Evolutionary conservation across 106 monocot genomes (phyloP).

Genomic region (Phalaenopsis aphrodite): DNA sequence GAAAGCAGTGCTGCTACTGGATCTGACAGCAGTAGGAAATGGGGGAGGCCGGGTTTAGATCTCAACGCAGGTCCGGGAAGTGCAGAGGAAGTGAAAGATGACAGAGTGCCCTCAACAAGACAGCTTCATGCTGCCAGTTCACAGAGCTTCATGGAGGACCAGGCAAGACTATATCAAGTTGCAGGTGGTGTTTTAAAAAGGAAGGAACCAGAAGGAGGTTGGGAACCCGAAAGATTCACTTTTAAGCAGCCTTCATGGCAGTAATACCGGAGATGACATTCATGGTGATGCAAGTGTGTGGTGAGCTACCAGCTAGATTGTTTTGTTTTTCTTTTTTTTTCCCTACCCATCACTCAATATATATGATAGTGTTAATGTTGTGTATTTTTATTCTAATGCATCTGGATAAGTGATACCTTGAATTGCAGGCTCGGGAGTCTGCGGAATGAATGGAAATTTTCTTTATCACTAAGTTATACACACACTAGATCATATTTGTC

Average conservation of each 20-base stretch:
- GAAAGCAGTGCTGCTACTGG: slow-evolving; percentile 39
- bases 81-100: slow-evolving; percentile 57
- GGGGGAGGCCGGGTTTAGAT: slow-evolving; percentile 60
- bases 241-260: slow-evolving; percentile 62
- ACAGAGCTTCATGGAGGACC: slow-evolving; percentile 59
- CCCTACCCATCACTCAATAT: neutral
- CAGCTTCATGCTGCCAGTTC: slow-evolving; percentile 36
- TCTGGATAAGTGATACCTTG: slow-evolving; percentile 17
- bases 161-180: slow-evolving; percentile 45
- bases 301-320: slow-evolving; percentile 9
- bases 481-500: slow-evolving; percentile 10
- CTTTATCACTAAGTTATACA: slow-evolving; percentile 14
- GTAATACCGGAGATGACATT: slow-evolving; percentile 10
- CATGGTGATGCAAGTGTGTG: neutral
- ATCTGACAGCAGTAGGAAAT: slow-evolving; percentile 48
- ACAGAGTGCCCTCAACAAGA: slow-evolving; percentile 31
- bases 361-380: neutral
- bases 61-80: slow-evolving; percentile 81
- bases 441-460: slow-evolving; percentile 1
- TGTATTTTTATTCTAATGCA: slow-evolving; percentile 5
- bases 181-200: slow-evolving; percentile 41
- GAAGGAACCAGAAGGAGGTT: slow-evolving; percentile 57
- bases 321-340: neutral
- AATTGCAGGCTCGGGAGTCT: slow-evolving; percentile 18
- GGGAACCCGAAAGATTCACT: slow-evolving; percentile 45